A percentile compares a stretch with the other conserved stretches of the same genome.
These are phyloP conservation scores for Sugiyamaella pinicola DNA, from an alignment of 1,139 yeast species.

Conservation along the genomic window DNA sequence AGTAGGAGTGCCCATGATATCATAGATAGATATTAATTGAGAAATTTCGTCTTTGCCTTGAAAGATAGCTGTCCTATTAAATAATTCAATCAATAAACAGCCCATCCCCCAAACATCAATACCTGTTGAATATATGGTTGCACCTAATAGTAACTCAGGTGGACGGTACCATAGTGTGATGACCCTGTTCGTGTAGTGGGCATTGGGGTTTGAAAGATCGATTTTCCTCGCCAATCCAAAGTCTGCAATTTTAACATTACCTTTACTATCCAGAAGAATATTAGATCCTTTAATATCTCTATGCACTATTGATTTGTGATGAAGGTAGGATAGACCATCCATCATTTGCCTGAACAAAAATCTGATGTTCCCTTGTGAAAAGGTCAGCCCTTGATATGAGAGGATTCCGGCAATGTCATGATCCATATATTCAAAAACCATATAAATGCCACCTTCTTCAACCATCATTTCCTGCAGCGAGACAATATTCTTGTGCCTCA, in stretches of 20 bases:
- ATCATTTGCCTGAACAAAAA: constrained; percentile 73
- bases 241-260: constrained; percentile 83
- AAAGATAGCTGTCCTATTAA: constrained; percentile 72
- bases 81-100: constrained; percentile 81
- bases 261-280: constrained; percentile 70
- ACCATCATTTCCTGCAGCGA: constrained; percentile 89
- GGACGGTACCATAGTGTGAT: constrained; percentile 98
- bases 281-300: constrained; percentile 96
- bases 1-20: constrained; percentile 85
- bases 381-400: constrained; percentile 68
- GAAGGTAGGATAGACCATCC: constrained; percentile 81
- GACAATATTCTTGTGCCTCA: constrained; percentile 80
- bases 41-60: constrained; percentile 89
- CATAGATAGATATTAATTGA: constrained; percentile 75
- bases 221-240: constrained; percentile 81
- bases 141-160: constrained; percentile 87
- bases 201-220: constrained; percentile 37
- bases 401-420: constrained; percentile 90
- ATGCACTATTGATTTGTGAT: constrained; percentile 76
- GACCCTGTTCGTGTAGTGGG: constrained; percentile 81
- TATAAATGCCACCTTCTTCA: constrained; percentile 71
- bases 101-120: constrained; percentile 99
- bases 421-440: constrained; percentile 92
- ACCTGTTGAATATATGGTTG: constrained; percentile 86
- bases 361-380: constrained; percentile 72